These are phyloP conservation scores for Athelia sp. DNA, from an alignment of 1,284 basidiomycete species.

Conservation along the genomic window DNA sequence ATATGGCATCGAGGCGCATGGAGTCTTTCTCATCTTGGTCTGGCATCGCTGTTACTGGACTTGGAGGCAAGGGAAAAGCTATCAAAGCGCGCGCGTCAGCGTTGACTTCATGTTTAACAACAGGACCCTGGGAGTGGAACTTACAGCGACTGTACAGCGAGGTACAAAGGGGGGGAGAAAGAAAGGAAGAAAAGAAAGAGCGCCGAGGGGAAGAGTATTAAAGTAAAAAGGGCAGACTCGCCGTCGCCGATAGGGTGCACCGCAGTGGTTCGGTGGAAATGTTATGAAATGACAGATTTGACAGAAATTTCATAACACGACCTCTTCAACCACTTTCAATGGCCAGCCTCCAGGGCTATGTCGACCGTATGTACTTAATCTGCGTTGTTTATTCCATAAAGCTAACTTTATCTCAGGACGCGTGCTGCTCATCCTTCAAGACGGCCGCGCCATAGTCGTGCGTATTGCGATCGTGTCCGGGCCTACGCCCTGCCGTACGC, in stretches of 20 bases:
- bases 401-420: constrained; percentile 49
- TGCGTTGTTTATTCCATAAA: constrained; percentile 3
- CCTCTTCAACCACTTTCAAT: no score
- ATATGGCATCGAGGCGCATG: background rate
- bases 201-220: background rate
- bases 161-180: background rate
- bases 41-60: no score
- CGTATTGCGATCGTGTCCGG: constrained; percentile 20
- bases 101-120: no score
- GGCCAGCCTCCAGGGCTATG: constrained; percentile 83
- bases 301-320: no score
- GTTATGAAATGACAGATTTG: no score
- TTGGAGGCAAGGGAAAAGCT: no score
- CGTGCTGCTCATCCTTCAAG: constrained; percentile 86
- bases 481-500: background rate
- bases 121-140: no score
- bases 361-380: constrained; percentile 57
- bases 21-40: constrained; percentile 4
- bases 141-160: background rate
- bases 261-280: no score
- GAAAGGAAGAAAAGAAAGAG: background rate
- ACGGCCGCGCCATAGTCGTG: constrained; percentile 85
- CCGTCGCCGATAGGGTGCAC: no score
- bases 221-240: background rate
- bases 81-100: no score